Evolutionary conservation across 2,329 filamentous ascomycete species (phyloP), one percentile per base, ranked within the genome.

Genomic region (Penicillium griseofulvum): DNA sequence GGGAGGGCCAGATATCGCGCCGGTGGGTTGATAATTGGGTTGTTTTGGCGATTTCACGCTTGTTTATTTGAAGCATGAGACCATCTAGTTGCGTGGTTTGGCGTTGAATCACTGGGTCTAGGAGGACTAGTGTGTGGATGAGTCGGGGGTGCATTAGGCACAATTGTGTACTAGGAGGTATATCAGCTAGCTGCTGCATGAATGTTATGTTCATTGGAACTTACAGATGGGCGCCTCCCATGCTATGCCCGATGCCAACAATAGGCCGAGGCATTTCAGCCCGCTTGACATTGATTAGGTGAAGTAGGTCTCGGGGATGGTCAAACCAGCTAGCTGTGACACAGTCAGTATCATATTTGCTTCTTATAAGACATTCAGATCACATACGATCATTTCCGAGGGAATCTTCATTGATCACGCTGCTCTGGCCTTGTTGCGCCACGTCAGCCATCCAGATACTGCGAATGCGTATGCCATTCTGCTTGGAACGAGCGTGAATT

Each of bases 401-500:
- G 11, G 81, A 78, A 38, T 80, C 70, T 73, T 92, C 88, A 71
- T 97, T 97, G 39, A 95, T 69, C 11, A 89, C 77, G 37, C 88
- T 85, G 69, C 89, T 95, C 65, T 84, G 80, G 34, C 92, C 92
- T 76, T 97, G 90, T 69, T 91, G 87, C 29, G 90, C 86, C n/a
- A 89, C 84, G 75, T 97, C 93, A 58, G 90, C 87, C 65, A 96
- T 94, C 89, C 90, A 96, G 64, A 97, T 92, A 58, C 83, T 80
- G 54, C 90, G 84, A 65, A 97, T 90, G 2, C 81, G 80, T 64
- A 95, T 83, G 17, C 85, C 86, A 53, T 80, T 77, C 14, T 74
- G 69, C 61, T 82, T 81, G 6, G 86, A 77, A 17, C 80, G 76
- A 17, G 79, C 74, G 63, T 89, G 78, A 1, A 97, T 78, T 49